These are phyloP conservation scores for Coemansia sp. DNA, from an alignment of 192 early-diverging fungal species.

Conservation along the genomic window DNA sequence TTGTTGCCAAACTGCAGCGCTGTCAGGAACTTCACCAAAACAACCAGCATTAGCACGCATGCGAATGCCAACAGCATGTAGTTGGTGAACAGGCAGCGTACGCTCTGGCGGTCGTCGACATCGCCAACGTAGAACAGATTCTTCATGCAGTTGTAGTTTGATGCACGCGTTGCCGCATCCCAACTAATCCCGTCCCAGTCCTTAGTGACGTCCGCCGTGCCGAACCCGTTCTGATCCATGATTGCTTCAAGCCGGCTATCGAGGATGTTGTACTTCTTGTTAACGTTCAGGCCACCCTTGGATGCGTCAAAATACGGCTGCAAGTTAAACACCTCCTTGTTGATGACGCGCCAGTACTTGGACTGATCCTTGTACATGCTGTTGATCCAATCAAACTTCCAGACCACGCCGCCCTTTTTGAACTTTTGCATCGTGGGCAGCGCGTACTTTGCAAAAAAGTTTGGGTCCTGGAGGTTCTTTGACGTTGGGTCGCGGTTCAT, in stretches of 20 bases:
- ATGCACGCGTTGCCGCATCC: slow-evolving; percentile 20
- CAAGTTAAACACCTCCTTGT: slow-evolving; percentile 67
- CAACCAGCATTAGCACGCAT: slow-evolving; percentile 69
- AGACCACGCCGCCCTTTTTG: slow-evolving; percentile 64
- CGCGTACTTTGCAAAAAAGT: slow-evolving; percentile 30
- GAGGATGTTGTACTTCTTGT: slow-evolving; percentile 26
- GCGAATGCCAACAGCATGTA: slow-evolving; percentile 82
- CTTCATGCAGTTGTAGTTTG: slow-evolving; percentile 75
- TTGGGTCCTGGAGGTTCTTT: slow-evolving; percentile 33
- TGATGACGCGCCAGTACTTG: slow-evolving; percentile 62
- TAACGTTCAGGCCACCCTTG: slow-evolving; percentile 31
- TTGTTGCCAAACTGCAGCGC: slow-evolving; percentile 71
- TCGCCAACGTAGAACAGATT: slow-evolving; percentile 80
- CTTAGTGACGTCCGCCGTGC: slow-evolving; percentile 48
- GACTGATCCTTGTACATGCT: slow-evolving; percentile 55
- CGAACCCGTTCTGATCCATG: slow-evolving; percentile 55
- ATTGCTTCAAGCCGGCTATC: slow-evolving; percentile 54
- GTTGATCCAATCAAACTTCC: slow-evolving; percentile 56
- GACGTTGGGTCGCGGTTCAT: slow-evolving; percentile 29
- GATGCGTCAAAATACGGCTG: slow-evolving; percentile 57
- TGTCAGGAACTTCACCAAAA: slow-evolving; percentile 78
- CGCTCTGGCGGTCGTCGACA: slow-evolving; percentile 73
- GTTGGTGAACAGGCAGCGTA: slow-evolving; percentile 78
- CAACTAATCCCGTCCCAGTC: slow-evolving; percentile 26
- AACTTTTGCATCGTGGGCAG: slow-evolving; percentile 36